These are phyloP conservation scores for Viola odorata DNA, from an alignment of 345 rosid species.

Conservation along the genomic window DNA sequence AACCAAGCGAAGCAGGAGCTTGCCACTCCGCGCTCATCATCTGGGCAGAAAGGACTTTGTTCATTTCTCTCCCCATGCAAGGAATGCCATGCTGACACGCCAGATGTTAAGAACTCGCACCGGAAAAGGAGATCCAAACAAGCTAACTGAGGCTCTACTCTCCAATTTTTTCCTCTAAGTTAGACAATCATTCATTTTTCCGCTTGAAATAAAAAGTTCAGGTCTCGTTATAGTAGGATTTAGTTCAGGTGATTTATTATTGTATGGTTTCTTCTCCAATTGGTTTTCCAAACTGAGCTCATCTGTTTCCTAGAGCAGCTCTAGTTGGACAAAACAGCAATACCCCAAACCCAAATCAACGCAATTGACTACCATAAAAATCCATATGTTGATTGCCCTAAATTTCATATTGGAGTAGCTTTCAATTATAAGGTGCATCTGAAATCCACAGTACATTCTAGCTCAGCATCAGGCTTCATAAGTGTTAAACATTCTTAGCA, in stretches of 20 bases:
- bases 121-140: not conserved
- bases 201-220: not conserved
- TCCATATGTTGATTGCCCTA: too few species aligned
- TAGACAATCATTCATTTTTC: not conserved
- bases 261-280: not conserved
- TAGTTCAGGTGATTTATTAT: not conserved
- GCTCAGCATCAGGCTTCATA: too few species aligned
- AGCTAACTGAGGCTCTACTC: slow-evolving; percentile 1
- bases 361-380: too few species aligned
- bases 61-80: slow-evolving; percentile 39
- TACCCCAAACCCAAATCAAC: too few species aligned
- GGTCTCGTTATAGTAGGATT: not conserved
- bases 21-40: slow-evolving; percentile 16
- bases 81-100: slow-evolving; percentile 33
- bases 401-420: too few species aligned
- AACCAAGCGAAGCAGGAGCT: slow-evolving; percentile 21
- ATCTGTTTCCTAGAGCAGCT: not conserved
- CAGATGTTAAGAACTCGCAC: slow-evolving; percentile 11
- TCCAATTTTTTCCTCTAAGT: not conserved
- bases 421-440: too few species aligned
- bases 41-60: slow-evolving; percentile 23
- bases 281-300: not conserved
- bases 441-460: too few species aligned
- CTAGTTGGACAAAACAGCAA: too few species aligned
- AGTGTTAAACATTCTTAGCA: too few species aligned